These are phyloP conservation scores for Annulohypoxylon moriforme DNA, from an alignment of 495 filamentous ascomycete species.

Conservation along the genomic window DNA sequence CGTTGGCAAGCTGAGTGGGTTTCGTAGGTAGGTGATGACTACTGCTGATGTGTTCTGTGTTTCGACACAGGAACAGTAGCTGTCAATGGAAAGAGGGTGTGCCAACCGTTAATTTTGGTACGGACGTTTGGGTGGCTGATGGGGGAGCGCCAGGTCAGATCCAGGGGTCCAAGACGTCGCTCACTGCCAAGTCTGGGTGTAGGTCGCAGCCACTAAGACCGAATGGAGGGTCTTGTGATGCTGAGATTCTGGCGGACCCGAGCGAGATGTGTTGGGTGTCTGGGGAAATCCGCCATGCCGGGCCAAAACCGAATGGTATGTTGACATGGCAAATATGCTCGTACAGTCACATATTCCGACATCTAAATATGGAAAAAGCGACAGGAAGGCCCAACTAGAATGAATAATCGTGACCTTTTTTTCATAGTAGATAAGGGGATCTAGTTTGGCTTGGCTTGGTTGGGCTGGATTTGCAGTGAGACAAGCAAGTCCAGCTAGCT, in stretches of 20 bases:
- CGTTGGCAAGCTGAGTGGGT: slow-evolving; percentile 18
- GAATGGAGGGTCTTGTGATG: slow-evolving; percentile 41
- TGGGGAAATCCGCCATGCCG: slow-evolving; percentile 46
- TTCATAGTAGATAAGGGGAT: neutral
- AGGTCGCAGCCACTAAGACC: slow-evolving; percentile 37
- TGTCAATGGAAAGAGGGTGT: slow-evolving; percentile 22
- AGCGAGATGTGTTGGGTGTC: slow-evolving; percentile 40
- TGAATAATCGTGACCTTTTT: slow-evolving; percentile 13
- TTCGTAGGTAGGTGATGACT: slow-evolving; percentile 16
- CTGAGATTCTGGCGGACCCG: slow-evolving; percentile 37
- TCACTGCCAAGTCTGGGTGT: slow-evolving; percentile 38
- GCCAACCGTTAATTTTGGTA: slow-evolving; percentile 14
- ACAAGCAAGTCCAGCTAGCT: slow-evolving; percentile 12
- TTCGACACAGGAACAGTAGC: slow-evolving; percentile 30
- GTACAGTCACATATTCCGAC: slow-evolving; percentile 33
- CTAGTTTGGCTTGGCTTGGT: slow-evolving; percentile 7
- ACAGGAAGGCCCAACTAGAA: slow-evolving; percentile 18
- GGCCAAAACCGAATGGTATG: slow-evolving; percentile 42
- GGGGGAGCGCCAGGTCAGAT: slow-evolving; percentile 30
- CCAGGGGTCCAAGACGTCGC: slow-evolving; percentile 36
- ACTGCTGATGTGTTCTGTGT: slow-evolving; percentile 34
- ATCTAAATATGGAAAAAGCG: slow-evolving; percentile 1
- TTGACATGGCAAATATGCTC: slow-evolving; percentile 28
- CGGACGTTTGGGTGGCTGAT: slow-evolving; percentile 17
- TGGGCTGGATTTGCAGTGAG: slow-evolving; percentile 30